These are phyloP conservation scores for Blastocystis sp. DNA, from an alignment of 352 stramenopile species.

Conservation along the genomic window DNA sequence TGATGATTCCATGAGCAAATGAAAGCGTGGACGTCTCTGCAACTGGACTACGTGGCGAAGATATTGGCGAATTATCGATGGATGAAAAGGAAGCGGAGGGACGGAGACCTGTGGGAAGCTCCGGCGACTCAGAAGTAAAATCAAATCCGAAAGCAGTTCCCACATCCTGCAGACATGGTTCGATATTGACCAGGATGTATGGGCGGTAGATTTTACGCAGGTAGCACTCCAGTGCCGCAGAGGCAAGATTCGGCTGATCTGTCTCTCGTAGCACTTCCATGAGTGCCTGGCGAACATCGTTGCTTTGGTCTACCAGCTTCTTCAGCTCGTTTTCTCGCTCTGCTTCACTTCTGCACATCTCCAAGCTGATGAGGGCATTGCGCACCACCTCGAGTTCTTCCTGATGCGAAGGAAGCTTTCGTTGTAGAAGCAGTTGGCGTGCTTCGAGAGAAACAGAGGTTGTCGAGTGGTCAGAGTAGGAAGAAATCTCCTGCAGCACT, in stretches of 20 bases:
- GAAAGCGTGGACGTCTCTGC: not conserved
- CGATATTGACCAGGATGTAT: constrained; percentile 71
- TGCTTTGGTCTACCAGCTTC: constrained; percentile 10
- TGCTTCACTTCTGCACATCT: not conserved
- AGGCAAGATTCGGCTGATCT: constrained; percentile 66
- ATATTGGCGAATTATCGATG: not conserved
- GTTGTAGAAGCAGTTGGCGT: constrained; percentile 87
- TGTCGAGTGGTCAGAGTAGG: constrained; percentile 78
- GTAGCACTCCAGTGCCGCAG: constrained; percentile 74
- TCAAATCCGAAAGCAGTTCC: constrained; percentile 21
- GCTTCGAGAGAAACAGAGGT: constrained; percentile 84
- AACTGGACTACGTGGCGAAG: not conserved
- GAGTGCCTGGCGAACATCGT: constrained; percentile 50
- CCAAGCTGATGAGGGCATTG: constrained; percentile 37
- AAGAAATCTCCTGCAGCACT: constrained; percentile 76
- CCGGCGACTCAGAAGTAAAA: not conserved
- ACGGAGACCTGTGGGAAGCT: constrained; percentile 21
- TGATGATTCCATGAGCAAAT: not conserved
- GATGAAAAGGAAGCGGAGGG: not conserved
- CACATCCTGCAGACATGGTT: constrained; percentile 1
- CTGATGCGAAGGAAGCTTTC: constrained; percentile 88
- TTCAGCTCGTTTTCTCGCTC: not conserved
- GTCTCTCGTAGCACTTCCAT: constrained; percentile 62
- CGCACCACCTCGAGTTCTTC: constrained; percentile 73
- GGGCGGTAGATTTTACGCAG: constrained; percentile 74